Evolutionary conservation across 163 green algal species (phyloP), one percentile per base, ranked within the genome.

Genomic region (Scenedesmus sp.): DNA sequence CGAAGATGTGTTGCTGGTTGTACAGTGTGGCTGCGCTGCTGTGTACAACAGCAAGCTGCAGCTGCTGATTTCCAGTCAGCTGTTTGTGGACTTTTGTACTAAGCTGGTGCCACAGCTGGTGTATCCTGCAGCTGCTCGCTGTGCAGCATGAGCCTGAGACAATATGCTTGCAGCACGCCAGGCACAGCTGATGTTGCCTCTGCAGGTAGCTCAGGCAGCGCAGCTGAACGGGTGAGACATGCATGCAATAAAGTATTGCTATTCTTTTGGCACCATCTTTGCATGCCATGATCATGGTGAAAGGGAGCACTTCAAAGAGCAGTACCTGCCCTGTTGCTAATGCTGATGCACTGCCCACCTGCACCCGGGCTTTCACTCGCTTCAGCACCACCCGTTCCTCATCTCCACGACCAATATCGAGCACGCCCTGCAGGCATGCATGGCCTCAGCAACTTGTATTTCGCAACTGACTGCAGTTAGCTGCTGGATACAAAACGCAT

Each of bases 301-400:
- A 79, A 79, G 23, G 46, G 23, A 52, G 4, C 46, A 52, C 12
- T 15, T 23, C 5, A 79, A 5, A 79, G 23, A 52, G 23, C 20
- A 52, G 18, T 23, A 52, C 2, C 18, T 2, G 9, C 13, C 60
- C 23, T 54, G 18, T n/a, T 79, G 84, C 86, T 84, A 18, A 73
- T 55, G 12, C 23, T 91, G 70, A 59, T 66, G 54, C 54, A 46
- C 16, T 26, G 52, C 93, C 73, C 57, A 96, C 95, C 93, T 96
- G 88, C 18, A 97, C 96, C 13, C 91, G 67, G 0, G 93, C 84
- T 87, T 97, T 98, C 3, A 98, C 95, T 0, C 96, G 91, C 92
- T 98, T 98, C 12, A 98, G 90, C 26, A 98, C 95, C 8, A 98
- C 96, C 1, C 92, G 81, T 88, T 94, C 85, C 55, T 94, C 62